phyloP scores from a whole-genome alignment of 768 basidiomycete genomes.

The Boletus rubropictus region DNA sequence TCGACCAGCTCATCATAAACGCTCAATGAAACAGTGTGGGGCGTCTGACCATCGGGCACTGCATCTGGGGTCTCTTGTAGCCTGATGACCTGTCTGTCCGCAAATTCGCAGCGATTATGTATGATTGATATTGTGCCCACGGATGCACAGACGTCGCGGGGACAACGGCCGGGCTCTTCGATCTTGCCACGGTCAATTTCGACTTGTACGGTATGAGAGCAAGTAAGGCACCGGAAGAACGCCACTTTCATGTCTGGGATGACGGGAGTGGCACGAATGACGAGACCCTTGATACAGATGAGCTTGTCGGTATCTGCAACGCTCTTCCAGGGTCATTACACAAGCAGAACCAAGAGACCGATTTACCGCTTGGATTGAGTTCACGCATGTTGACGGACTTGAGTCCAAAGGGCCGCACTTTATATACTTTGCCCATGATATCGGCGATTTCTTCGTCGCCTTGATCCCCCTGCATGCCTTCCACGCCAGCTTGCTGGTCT shows the following conservation, averaged over 20 bases:
- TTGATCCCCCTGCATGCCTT: slow-evolving; percentile 69
- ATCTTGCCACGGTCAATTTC: slow-evolving; percentile 99
- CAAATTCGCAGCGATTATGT: slow-evolving; percentile 95
- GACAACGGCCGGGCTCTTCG: slow-evolving; percentile 85
- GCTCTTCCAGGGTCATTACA: background rate
- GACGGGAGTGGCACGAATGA: slow-evolving; percentile 94
- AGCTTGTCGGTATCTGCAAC: slow-evolving; percentile 92
- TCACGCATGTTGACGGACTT: slow-evolving; percentile 88
- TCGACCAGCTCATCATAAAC: slow-evolving; percentile 99
- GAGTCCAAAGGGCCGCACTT: slow-evolving; percentile 87
- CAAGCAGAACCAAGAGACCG: background rate
- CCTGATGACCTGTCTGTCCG: slow-evolving; percentile 91
- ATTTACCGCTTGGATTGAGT: slow-evolving; percentile 83
- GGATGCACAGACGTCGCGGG: slow-evolving; percentile 85
- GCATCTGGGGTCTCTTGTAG: slow-evolving; percentile 97
- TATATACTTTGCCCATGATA: slow-evolving; percentile 84
- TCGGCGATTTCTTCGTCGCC: slow-evolving; percentile 86
- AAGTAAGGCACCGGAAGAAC: slow-evolving; percentile 95
- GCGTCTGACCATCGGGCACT: slow-evolving; percentile 97
- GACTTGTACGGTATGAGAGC: slow-evolving; percentile 93
- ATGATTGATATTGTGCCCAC: slow-evolving; percentile 90
- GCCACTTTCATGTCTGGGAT: slow-evolving; percentile 99
- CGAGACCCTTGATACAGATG: slow-evolving; percentile 91
- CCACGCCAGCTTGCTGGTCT: slow-evolving; percentile 64
- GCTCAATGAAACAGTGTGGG: slow-evolving; percentile 93